A percentile compares a stretch with the other conserved stretches of the same genome.
These are phyloP conservation scores for Artemisia tridentata DNA, from an alignment of 129 eudicot genomes.

Conservation along the genomic window DNA sequence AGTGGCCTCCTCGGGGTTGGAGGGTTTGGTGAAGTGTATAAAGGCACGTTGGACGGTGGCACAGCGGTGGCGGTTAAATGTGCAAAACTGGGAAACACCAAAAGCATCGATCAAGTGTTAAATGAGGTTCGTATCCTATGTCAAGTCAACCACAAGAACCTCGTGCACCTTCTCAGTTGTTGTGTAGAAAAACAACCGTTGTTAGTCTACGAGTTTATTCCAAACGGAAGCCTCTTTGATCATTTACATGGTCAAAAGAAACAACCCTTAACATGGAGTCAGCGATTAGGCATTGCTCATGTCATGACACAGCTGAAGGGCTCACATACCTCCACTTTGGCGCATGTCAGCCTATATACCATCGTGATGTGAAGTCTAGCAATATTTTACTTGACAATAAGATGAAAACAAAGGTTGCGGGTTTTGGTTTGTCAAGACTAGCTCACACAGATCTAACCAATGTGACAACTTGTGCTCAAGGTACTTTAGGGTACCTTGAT, in stretches of 20 bases:
- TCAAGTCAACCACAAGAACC: slow-evolving; percentile 73
- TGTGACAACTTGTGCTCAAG: slow-evolving; percentile 70
- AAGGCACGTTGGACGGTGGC: slow-evolving; percentile 63
- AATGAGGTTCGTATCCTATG: slow-evolving; percentile 76
- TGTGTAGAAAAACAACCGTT: slow-evolving; percentile 73
- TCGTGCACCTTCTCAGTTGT: slow-evolving; percentile 66
- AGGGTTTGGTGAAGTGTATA: slow-evolving; percentile 80
- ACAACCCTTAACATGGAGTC: slow-evolving; percentile 41
- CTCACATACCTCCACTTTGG: slow-evolving; percentile 66
- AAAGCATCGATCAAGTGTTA: slow-evolving; percentile 66
- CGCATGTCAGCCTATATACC: slow-evolving; percentile 52
- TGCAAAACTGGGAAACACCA: slow-evolving; percentile 69
- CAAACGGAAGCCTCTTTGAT: slow-evolving; percentile 63
- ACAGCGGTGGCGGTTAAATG: slow-evolving; percentile 61
- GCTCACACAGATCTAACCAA: slow-evolving; percentile 60
- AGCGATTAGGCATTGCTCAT: slow-evolving; percentile 45
- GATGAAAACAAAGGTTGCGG: slow-evolving; percentile 56
- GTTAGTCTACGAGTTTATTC: slow-evolving; percentile 56
- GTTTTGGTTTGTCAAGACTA: slow-evolving; percentile 63
- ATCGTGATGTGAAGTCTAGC: slow-evolving; percentile 65
- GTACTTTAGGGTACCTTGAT: slow-evolving; percentile 77
- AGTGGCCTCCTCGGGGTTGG: slow-evolving; percentile 69
- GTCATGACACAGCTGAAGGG: slow-evolving; percentile 53
- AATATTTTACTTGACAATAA: slow-evolving; percentile 60
- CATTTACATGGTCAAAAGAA: slow-evolving; percentile 42